phyloP scores from a whole-genome alignment of 768 basidiomycete genomes.

The Lentinula detonsa region DNA sequence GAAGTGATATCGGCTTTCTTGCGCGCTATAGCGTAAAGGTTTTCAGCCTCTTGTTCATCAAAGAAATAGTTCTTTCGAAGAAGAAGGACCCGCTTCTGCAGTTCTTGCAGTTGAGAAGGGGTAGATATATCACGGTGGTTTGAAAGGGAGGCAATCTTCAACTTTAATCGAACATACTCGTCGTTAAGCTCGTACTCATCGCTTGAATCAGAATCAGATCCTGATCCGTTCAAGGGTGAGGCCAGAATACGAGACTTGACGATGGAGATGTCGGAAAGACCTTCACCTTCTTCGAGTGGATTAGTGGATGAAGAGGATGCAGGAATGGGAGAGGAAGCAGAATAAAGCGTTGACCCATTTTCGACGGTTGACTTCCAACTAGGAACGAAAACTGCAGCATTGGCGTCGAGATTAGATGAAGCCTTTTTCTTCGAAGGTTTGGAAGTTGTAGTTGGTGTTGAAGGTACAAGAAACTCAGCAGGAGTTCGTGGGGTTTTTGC shows the following conservation, averaged over 20 bases:
- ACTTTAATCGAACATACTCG: constrained; percentile 57
- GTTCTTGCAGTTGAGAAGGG: constrained; percentile 23
- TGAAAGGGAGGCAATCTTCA: constrained; percentile 47
- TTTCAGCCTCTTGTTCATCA: constrained; percentile 59
- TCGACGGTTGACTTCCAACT: constrained; percentile 9
- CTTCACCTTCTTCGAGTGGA: constrained; percentile 5
- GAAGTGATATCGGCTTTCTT: constrained; percentile 37
- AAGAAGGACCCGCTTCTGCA: constrained; percentile 40
- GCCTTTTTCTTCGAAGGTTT: constrained; percentile 4
- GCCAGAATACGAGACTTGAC: constrained; percentile 15
- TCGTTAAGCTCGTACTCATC: constrained; percentile 48
- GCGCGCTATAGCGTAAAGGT: constrained; percentile 46
- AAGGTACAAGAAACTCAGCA: constrained; percentile 21
- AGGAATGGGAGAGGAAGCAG: constrained; percentile 7
- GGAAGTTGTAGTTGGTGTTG: constrained; percentile 12
- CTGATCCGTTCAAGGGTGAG: constrained; percentile 12
- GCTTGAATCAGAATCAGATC: constrained; percentile 21
- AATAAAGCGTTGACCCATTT: not conserved
- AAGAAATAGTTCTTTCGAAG: constrained; percentile 65
- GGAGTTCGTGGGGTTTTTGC: constrained; percentile 16
- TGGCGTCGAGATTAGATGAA: constrained; percentile 29
- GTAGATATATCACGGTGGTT: constrained; percentile 21
- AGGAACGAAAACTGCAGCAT: constrained; percentile 33
- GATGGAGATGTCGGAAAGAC: not conserved
- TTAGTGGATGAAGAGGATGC: not conserved